Percentiles rank a stretch among this genome's conserved stretches.
Conservation (phyloP, 1,284 basidiomycete genomes). For the Naganishia sp. region DNA sequence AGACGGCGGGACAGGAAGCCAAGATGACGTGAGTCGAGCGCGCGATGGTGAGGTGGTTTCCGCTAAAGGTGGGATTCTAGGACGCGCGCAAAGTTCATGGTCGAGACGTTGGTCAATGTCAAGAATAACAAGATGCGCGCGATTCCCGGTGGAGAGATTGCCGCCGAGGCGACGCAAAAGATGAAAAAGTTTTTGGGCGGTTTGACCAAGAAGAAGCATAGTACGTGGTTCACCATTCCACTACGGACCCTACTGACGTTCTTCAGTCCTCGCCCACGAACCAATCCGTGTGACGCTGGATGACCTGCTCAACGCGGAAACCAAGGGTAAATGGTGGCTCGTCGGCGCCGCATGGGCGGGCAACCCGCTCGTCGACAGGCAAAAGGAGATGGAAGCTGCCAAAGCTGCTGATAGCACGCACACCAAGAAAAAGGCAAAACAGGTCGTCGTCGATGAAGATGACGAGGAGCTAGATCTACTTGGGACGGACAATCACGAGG, state of each 20-base stretch:
- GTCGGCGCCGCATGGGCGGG: conserved; percentile 96
- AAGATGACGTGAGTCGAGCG: conserved; percentile 61
- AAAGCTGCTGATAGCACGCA: conserved; percentile 36
- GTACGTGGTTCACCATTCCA: conserved; percentile 52
- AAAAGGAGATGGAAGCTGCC: conserved; percentile 53
- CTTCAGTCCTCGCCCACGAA: conserved; percentile 73
- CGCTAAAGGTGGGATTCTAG: conserved; percentile 24
- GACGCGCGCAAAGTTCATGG: conserved; percentile 75
- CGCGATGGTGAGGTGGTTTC: not conserved
- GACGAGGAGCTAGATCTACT: conserved; percentile 33
- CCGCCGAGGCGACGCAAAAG: conserved; percentile 69
- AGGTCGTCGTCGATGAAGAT: conserved; percentile 22
- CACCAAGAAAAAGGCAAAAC: conserved; percentile 10
- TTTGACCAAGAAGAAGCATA: conserved; percentile 72
- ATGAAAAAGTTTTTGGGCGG: conserved; percentile 81
- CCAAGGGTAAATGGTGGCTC: conserved; percentile 97
- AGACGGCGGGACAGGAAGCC: conserved; percentile 62
- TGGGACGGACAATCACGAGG: conserved; percentile 55
- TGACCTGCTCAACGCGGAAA: conserved; percentile 82
- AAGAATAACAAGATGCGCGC: conserved; percentile 85
- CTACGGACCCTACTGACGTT: not conserved
- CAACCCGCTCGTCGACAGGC: conserved; percentile 73
- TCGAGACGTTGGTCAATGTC: conserved; percentile 83
- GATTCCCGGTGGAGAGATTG: conserved; percentile 62
- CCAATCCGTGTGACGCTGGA: conserved; percentile 76